phyloP scores from a whole-genome alignment of 2,329 filamentous ascomycete species.

The Hirsutella rhossiliensis region DNA sequence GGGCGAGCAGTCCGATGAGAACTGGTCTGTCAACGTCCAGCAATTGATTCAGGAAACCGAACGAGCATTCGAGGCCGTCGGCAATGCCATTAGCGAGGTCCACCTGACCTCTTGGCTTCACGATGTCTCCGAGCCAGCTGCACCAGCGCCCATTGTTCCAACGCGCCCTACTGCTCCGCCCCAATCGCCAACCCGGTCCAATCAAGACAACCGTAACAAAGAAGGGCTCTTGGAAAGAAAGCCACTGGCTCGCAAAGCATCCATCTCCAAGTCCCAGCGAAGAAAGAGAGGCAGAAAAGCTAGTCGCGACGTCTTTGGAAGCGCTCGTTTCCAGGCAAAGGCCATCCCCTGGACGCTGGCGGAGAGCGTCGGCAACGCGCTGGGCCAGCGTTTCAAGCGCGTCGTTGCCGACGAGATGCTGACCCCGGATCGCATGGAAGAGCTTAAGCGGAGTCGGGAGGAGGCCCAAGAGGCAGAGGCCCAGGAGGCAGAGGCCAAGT shows the following conservation, averaged over 20 bases:
- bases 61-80: slow-evolving; percentile 35
- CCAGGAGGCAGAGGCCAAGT: slow-evolving; percentile 8
- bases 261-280: neutral
- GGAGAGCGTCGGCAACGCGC: slow-evolving; percentile 44
- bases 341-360: slow-evolving; percentile 38
- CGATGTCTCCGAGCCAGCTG: slow-evolving; percentile 6
- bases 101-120: slow-evolving; percentile 14
- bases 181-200: neutral
- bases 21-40: slow-evolving; percentile 25
- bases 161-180: neutral
- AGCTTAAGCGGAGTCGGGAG: slow-evolving; percentile 25
- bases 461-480: slow-evolving; percentile 6
- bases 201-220: neutral
- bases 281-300: neutral
- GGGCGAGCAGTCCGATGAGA: neutral
- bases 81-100: slow-evolving; percentile 26
- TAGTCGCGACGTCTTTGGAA: neutral
- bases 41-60: slow-evolving; percentile 37
- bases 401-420: slow-evolving; percentile 49
- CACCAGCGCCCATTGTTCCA: slow-evolving; percentile 6
- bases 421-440: slow-evolving; percentile 37
- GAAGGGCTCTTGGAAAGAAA: neutral
- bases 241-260: neutral
- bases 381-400: slow-evolving; percentile 41
- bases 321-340: slow-evolving; percentile 4